A percentile compares a stretch with the other conserved stretches of the same genome.
Evolutionary conservation across 495 filamentous ascomycete species (phyloP).

Genomic region (Amniculicola lignicola): DNA sequence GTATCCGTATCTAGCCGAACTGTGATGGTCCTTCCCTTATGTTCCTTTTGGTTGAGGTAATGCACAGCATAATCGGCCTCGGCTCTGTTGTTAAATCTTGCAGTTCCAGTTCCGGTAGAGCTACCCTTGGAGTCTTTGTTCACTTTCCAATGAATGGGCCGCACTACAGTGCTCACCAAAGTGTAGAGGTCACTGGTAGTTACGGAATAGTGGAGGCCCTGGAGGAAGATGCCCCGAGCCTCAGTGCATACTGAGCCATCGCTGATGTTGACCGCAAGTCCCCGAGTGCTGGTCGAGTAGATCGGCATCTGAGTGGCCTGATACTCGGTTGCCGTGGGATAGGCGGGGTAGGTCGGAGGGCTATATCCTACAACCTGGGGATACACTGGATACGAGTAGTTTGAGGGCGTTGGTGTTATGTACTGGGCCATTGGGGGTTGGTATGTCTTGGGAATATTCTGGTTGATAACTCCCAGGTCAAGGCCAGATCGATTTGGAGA

Average conservation of each 20-base stretch:
- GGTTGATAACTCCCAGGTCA: slow-evolving; percentile 4
- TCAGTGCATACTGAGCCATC: slow-evolving; percentile 35
- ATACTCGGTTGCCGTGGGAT: not conserved
- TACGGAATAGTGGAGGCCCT: slow-evolving; percentile 29
- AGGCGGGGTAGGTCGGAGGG: not conserved
- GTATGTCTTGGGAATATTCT: not conserved
- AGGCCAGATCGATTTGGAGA: slow-evolving; percentile 21
- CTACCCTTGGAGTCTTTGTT: slow-evolving; percentile 29
- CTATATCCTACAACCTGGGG: slow-evolving; percentile 2
- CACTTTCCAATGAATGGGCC: slow-evolving; percentile 20
- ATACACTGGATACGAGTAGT: slow-evolving; percentile 9
- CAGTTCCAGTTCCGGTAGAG: slow-evolving; percentile 35
- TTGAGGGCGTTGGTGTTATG: not conserved
- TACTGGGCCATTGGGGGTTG: not conserved
- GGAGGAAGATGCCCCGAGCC: slow-evolving; percentile 39
- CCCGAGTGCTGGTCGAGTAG: slow-evolving; percentile 28
- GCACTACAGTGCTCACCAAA: slow-evolving; percentile 26
- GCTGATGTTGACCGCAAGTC: slow-evolving; percentile 35
- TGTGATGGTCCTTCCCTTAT: slow-evolving; percentile 28
- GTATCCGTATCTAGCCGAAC: slow-evolving; percentile 38
- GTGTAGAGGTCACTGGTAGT: slow-evolving; percentile 25
- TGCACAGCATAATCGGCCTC: slow-evolving; percentile 33
- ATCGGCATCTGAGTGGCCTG: slow-evolving; percentile 3
- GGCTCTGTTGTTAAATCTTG: slow-evolving; percentile 29
- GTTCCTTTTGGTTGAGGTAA: slow-evolving; percentile 23